phyloP scores from a whole-genome alignment of 208 protist species.

The Porcisia hertigi region DNA sequence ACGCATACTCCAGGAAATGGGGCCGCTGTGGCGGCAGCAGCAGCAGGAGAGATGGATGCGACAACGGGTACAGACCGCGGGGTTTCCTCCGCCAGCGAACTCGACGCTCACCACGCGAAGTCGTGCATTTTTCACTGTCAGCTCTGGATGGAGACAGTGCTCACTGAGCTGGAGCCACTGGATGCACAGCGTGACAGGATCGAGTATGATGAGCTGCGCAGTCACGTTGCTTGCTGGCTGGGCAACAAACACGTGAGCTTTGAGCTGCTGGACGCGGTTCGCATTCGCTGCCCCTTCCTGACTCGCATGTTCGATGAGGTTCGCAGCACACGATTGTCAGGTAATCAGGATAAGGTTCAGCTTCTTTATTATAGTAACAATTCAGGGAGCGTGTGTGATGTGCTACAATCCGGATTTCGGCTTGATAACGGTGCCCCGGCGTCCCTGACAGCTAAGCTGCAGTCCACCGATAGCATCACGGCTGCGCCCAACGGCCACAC shows the following conservation, averaged over 20 bases:
- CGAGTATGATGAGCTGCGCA: constrained; percentile 48
- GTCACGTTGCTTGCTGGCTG: constrained; percentile 43
- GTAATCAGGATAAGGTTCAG: constrained; percentile 42
- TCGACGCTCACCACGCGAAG: neutral
- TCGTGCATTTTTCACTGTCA: constrained; percentile 35
- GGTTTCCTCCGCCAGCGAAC: constrained; percentile 6
- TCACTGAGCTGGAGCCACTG: constrained; percentile 53
- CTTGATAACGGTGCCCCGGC: constrained; percentile 21
- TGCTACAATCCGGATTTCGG: constrained; percentile 64
- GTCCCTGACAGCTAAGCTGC: constrained; percentile 15
- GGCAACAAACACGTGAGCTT: constrained; percentile 50
- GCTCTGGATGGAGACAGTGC: constrained; percentile 65
- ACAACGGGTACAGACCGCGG: constrained; percentile 8
- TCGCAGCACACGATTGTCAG: constrained; percentile 13
- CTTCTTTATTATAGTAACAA: constrained; percentile 87
- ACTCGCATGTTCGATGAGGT: constrained; percentile 35
- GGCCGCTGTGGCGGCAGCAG: neutral
- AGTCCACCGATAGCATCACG: constrained; percentile 6
- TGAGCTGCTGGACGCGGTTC: constrained; percentile 44
- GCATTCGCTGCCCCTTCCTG: constrained; percentile 41
- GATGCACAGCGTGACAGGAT: constrained; percentile 32
- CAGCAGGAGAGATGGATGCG: neutral
- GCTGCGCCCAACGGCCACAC: constrained; percentile 8
- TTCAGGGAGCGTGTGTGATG: constrained; percentile 42
- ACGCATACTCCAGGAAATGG: neutral